Evolutionary conservation across 2,329 filamentous ascomycete genomes (phyloP).

Genomic region (Trichothecium roseum): DNA sequence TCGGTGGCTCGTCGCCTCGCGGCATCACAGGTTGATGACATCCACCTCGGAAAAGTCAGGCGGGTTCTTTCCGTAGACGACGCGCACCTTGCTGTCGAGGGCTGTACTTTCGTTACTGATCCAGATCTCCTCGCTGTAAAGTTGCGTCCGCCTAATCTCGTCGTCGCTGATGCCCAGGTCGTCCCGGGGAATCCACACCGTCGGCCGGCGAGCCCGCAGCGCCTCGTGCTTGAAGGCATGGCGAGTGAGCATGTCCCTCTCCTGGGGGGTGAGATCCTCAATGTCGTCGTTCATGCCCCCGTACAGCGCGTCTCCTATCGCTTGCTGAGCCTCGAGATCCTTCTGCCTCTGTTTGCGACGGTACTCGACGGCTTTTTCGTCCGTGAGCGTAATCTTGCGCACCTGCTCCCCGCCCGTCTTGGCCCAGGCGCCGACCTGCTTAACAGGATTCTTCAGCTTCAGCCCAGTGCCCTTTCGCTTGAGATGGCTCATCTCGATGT

Average conservation of each 20-base stretch:
- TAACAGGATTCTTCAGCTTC: slow-evolving; percentile 32
- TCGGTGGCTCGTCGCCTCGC: background rate
- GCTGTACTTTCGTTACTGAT: slow-evolving; percentile 90
- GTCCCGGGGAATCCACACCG: slow-evolving; percentile 89
- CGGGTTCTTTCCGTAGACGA: slow-evolving; percentile 75
- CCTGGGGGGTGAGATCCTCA: slow-evolving; percentile 83
- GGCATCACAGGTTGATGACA: slow-evolving; percentile 60
- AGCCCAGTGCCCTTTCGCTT: slow-evolving; percentile 8
- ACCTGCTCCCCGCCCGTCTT: slow-evolving; percentile 32
- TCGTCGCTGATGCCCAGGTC: slow-evolving; percentile 86
- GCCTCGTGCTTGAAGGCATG: slow-evolving; percentile 89
- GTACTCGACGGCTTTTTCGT: slow-evolving; percentile 33
- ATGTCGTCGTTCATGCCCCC: slow-evolving; percentile 85
- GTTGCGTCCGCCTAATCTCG: slow-evolving; percentile 69
- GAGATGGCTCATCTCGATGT: slow-evolving; percentile 29
- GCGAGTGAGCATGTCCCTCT: slow-evolving; percentile 74
- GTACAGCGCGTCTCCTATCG: slow-evolving; percentile 73
- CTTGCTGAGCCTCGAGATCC: slow-evolving; percentile 62
- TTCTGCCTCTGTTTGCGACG: slow-evolving; percentile 36
- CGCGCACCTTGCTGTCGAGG: slow-evolving; percentile 70
- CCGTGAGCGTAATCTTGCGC: slow-evolving; percentile 27
- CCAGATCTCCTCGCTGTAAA: slow-evolving; percentile 74
- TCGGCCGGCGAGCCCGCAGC: slow-evolving; percentile 71
- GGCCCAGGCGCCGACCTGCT: slow-evolving; percentile 37
- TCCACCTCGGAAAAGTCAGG: slow-evolving; percentile 86